Conservation (phyloP, 306 rosid species). For the Vigna reflexopilosa region DNA sequence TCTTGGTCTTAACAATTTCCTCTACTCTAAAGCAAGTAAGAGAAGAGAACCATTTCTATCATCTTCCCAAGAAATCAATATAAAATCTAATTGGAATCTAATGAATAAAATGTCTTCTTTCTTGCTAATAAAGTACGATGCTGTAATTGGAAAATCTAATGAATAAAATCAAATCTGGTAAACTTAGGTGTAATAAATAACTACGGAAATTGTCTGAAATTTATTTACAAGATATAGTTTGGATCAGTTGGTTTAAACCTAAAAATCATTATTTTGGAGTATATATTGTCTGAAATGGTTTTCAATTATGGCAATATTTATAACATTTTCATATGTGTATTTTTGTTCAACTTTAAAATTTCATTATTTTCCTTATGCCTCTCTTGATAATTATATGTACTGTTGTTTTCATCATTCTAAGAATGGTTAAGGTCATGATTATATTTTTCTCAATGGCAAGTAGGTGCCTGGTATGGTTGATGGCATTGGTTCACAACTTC, state of each 20-base stretch:
- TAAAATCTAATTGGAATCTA: no score
- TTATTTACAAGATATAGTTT: background rate
- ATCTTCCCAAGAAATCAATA: no score
- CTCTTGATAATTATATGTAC: background rate
- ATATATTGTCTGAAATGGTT: background rate
- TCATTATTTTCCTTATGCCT: background rate
- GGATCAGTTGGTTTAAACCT: background rate
- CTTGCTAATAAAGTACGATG: background rate
- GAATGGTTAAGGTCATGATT: background rate
- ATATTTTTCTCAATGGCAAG: conserved; percentile 22
- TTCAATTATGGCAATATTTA: background rate
- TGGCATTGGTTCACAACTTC: conserved; percentile 75
- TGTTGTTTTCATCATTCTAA: conserved; percentile 1
- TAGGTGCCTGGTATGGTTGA: conserved; percentile 81
- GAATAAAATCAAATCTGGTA: background rate
- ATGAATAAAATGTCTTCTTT: no score
- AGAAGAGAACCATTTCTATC: no score
- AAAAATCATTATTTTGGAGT: background rate
- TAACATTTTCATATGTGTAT: background rate
- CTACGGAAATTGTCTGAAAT: background rate
- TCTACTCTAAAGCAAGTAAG: no score
- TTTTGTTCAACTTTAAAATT: background rate
- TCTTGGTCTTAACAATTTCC: no score
- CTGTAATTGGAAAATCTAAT: background rate
- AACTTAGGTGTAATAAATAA: background rate